Conservation (phyloP, 345 rosid species). For the Excoecaria cochinchinensis region DNA sequence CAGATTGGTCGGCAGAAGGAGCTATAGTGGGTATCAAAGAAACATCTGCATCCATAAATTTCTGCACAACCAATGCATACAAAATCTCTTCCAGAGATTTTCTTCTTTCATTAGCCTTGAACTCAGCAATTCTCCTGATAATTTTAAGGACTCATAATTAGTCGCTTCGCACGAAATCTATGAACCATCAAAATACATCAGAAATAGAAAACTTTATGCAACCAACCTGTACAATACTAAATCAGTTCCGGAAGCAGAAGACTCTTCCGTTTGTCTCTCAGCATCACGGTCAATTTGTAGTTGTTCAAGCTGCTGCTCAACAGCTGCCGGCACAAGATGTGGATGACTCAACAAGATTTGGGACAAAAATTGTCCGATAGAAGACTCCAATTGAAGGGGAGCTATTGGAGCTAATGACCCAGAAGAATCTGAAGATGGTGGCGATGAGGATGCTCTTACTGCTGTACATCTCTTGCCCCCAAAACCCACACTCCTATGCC, state of each 20-base stretch:
- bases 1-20: slow-evolving; percentile 52
- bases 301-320: slow-evolving; percentile 93
- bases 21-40: slow-evolving; percentile 65
- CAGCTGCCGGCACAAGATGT: slow-evolving; percentile 93
- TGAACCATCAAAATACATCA: not conserved
- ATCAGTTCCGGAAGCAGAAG: slow-evolving; percentile 68
- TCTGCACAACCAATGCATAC: slow-evolving; percentile 86
- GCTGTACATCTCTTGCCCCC: slow-evolving; percentile 43
- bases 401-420: slow-evolving; percentile 55
- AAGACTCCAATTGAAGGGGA: slow-evolving; percentile 84
- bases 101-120: slow-evolving; percentile 83
- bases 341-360: slow-evolving; percentile 86
- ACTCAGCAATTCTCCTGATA: slow-evolving; percentile 90
- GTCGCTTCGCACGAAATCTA: not conserved
- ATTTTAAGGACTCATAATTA: slow-evolving; percentile 3
- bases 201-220: not conserved
- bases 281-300: slow-evolving; percentile 83
- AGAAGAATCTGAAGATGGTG: slow-evolving; percentile 44
- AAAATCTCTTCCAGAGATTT: slow-evolving; percentile 81
- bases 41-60: slow-evolving; percentile 86
- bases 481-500: slow-evolving; percentile 25
- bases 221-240: slow-evolving; percentile 76
- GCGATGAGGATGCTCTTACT: slow-evolving; percentile 51
- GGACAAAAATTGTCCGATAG: slow-evolving; percentile 84
- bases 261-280: slow-evolving; percentile 59